Evolutionary conservation across 257 asterid genomes (phyloP).

Genomic region (Thymus quinquecostatus): DNA sequence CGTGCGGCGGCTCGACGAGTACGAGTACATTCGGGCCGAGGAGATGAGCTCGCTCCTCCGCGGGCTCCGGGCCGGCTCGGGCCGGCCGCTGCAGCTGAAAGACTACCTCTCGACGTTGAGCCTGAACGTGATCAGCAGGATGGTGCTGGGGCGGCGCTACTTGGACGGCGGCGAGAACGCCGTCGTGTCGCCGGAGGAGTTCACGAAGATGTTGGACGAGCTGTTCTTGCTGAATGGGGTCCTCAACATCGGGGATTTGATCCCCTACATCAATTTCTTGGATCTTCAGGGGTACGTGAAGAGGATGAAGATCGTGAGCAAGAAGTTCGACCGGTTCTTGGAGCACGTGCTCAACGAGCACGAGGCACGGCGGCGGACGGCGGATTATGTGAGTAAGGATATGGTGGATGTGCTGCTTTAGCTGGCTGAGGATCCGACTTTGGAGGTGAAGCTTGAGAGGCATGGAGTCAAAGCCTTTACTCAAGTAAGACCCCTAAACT

Average conservation of each 20-base stretch:
- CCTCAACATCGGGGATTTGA: slow-evolving; percentile 53
- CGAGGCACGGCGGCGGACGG: slow-evolving; percentile 29
- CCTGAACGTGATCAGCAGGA: slow-evolving; percentile 51
- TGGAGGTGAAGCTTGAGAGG: slow-evolving; percentile 60
- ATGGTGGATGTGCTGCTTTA: slow-evolving; percentile 63
- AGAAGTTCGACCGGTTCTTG: slow-evolving; percentile 52
- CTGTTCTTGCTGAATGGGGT: slow-evolving; percentile 55
- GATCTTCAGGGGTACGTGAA: slow-evolving; percentile 68
- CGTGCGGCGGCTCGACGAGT: slow-evolving; percentile 43
- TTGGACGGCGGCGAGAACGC: slow-evolving; percentile 21
- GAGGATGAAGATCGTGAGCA: slow-evolving; percentile 62
- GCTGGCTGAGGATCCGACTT: slow-evolving; percentile 50
- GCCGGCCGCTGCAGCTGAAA: slow-evolving; percentile 28
- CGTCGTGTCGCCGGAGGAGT: slow-evolving; percentile 47
- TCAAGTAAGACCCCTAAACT: slow-evolving; percentile 20
- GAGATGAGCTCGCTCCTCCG: slow-evolving; percentile 39
- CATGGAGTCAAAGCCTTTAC: slow-evolving; percentile 64
- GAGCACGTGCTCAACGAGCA: slow-evolving; percentile 56
- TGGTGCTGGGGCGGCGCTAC: slow-evolving; percentile 48
- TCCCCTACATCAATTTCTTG: slow-evolving; percentile 49
- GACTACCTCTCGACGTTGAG: slow-evolving; percentile 44
- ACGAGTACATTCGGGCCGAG: slow-evolving; percentile 55
- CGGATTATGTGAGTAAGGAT: slow-evolving; percentile 31
- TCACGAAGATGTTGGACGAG: slow-evolving; percentile 56
- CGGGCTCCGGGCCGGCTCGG: slow-evolving; percentile 18